Evolutionary conservation across 208 protist species (phyloP).

Genomic region (Crithidia sp.): DNA sequence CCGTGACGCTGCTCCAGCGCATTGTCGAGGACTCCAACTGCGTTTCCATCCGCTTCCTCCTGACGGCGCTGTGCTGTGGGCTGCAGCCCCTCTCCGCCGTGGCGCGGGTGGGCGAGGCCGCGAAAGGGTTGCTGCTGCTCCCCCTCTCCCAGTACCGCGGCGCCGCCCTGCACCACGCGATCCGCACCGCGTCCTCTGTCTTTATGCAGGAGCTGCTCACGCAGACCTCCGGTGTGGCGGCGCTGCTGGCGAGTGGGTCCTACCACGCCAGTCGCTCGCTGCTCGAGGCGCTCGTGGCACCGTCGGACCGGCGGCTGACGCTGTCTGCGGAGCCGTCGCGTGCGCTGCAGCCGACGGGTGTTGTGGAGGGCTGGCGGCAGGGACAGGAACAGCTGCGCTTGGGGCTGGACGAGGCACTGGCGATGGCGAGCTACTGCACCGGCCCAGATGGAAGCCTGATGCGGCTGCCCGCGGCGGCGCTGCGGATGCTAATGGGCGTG

Average conservation of each 20-base stretch:
- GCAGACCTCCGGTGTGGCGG: constrained; percentile 34
- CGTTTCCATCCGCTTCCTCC: constrained; percentile 41
- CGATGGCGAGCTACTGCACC: constrained; percentile 39
- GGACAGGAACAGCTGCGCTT: constrained; percentile 35
- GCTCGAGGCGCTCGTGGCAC: constrained; percentile 23
- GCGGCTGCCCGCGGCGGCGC: constrained; percentile 35
- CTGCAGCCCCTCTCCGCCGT: constrained; percentile 59
- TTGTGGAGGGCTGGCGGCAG: constrained; percentile 34
- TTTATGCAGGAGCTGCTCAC: constrained; percentile 42
- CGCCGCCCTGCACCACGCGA: constrained; percentile 33
- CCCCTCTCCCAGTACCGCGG: constrained; percentile 49
- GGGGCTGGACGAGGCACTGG: constrained; percentile 31
- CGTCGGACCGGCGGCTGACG: constrained; percentile 7
- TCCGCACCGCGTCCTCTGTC: constrained; percentile 36
- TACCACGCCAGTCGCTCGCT: constrained; percentile 39
- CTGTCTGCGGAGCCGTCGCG: constrained; percentile 27
- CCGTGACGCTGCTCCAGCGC: constrained; percentile 26
- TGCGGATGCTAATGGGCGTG: constrained; percentile 43
- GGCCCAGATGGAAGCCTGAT: constrained; percentile 31
- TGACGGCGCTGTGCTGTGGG: constrained; percentile 53
- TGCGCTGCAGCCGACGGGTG: constrained; percentile 23
- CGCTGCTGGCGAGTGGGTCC: constrained; percentile 34
- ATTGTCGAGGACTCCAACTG: constrained; percentile 44
- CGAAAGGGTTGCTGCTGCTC: constrained; percentile 47
- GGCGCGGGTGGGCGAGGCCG: constrained; percentile 52